Evolutionary conservation across 2,329 filamentous ascomycete genomes (phyloP), one percentile per base, ranked within the genome.

Genomic region (Myriangium duriaei): DNA sequence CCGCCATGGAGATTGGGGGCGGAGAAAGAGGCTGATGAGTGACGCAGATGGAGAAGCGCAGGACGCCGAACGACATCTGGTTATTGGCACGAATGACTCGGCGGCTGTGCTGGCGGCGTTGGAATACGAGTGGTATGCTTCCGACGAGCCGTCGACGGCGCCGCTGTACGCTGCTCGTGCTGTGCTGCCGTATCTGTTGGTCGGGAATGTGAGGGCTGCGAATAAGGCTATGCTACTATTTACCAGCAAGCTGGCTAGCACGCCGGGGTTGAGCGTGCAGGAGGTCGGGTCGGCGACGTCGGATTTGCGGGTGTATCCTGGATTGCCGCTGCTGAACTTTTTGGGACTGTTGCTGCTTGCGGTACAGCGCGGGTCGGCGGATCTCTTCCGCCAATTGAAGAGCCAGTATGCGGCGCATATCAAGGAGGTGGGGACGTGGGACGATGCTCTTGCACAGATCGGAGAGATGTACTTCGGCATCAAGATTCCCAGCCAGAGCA

Each of bases 401-500:
- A 74, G 71, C 43, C 91, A 93, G 55, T 98, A 96, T 60, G 74
- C 76, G 26, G 59, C 67, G 4, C 75, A 93, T 52, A 71, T 96
- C 42, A 77, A 77, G 51, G 88, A 96, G 49, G 68, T 76, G 1
- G 68, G 13, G 40, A 47, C 71, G 10, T 96, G 88, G 88, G 74
- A 77, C 21, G 86, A 69, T 43, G 72, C 84, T 15, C 64, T 98
- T 43, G 80, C 86, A 49, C 78, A 84, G 58, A 79, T 98, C 51
- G 88, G 81, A 34, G 88, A 98, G 65, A 87, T 94, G 75, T 98
- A 96, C 67, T 98, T 98, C 63, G 78, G 78, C 24, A 92, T 98
- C 57, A 74, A 78, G 64, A 79, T 86, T 54, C 88, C 87, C 32
- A 73, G 81, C 52, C 85, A 94, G 65, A 81, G 79, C 46, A 96